A percentile compares a stretch with the other conserved stretches of the same genome.
phyloP scores from a whole-genome alignment of 306 rosid genomes.

The Cucurbita pepo region DNA sequence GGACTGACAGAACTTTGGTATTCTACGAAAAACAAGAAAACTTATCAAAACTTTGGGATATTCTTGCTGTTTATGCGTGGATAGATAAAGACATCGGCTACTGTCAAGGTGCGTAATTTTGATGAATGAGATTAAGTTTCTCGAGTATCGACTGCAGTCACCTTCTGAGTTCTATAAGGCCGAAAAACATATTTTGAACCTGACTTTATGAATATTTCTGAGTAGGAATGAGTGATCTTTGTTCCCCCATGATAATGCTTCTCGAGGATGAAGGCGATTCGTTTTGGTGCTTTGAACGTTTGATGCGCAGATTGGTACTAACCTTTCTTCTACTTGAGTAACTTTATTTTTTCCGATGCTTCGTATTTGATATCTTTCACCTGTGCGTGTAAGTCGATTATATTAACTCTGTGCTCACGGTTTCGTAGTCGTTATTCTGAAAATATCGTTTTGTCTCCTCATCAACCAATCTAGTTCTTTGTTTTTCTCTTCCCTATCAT shows the following conservation, averaged over 20 bases:
- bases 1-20: constrained; percentile 90
- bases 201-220: constrained; percentile 17
- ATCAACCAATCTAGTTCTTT: neutral
- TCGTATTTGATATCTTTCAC: neutral
- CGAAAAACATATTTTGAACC: constrained; percentile 3
- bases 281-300: constrained; percentile 97
- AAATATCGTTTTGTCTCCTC: neutral
- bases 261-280: constrained; percentile 97
- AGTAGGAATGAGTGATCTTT: constrained; percentile 98
- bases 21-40: constrained; percentile 85
- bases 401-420: neutral
- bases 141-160: neutral
- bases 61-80: constrained; percentile 95
- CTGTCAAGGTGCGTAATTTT: constrained; percentile 67
- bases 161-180: neutral
- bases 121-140: neutral
- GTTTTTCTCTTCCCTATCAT: neutral
- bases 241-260: constrained; percentile 96
- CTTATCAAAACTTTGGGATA: constrained; percentile 91
- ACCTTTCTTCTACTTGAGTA: neutral
- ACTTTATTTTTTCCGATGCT: neutral
- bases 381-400: neutral
- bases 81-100: constrained; percentile 87
- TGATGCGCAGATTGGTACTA: constrained; percentile 94
- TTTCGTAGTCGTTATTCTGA: neutral